Evolutionary conservation across 2,329 filamentous ascomycete species (phyloP), one percentile per base, ranked within the genome.

Genomic region (Talaromyces sp.): DNA sequence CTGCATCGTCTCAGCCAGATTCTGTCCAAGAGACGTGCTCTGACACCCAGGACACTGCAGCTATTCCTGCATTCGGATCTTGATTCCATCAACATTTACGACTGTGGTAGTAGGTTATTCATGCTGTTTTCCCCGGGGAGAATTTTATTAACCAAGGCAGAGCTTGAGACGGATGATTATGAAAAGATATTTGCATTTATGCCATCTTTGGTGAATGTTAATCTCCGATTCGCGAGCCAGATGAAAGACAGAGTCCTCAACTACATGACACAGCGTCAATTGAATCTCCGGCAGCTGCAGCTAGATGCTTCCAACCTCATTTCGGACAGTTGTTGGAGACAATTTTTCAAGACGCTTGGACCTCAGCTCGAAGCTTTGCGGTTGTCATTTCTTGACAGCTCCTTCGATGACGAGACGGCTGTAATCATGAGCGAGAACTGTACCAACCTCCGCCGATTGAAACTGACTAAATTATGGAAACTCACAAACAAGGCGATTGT

Each of bases 231-330:
- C 68, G 91, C 88, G n/a, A 90, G 95, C 55, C 93, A 96, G 70
- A 89, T 97, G 80, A 96, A 96, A 74, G 89, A 97, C 68, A 81
- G 82, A 43, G 89, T 92, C 49, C 83, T 97, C 74, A 85, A 91
- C 57, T 96, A 93, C 72, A 84, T 97, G 69, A 80, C 90, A 21
- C 86, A 86, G 59, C 89, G 90, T 54, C 83, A 89, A 55, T 83
- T 86, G 55, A 75, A 83, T 9, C 79, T 97, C n/a, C 84, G 86
- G 62, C 82, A 86, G 59, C 80, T 98, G 50, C 89, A 91, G 64
- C 81, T 98, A 0, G 88, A 95, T 64, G 90, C 91, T 11, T 86
- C 91, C 10, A 98, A 96, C 66, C 84, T 98, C 0, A 79, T 98
- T 17, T 87, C 88, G 10, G 87, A 95, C 62, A 79, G 82, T 4